Conservation (phyloP, 1,139 yeast species). For the Kodamaea ohmeri region DNA sequence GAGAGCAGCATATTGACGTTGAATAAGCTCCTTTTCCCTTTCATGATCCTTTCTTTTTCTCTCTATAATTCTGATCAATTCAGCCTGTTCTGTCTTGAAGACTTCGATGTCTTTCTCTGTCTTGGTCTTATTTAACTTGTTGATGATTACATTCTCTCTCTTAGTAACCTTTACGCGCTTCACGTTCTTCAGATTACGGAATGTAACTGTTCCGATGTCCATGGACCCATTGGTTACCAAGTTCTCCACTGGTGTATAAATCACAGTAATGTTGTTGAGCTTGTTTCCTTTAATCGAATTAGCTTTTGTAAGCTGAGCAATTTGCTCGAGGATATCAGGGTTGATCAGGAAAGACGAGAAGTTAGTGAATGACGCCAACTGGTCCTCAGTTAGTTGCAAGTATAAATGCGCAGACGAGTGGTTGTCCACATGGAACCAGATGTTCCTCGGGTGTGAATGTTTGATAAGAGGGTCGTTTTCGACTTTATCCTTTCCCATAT, state of each 20-base stretch:
- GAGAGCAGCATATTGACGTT: slow-evolving; percentile 24
- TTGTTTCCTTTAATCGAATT: slow-evolving; percentile 80
- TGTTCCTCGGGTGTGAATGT: slow-evolving; percentile 64
- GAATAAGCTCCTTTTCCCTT: slow-evolving; percentile 25
- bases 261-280: slow-evolving; percentile 62
- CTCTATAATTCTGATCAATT: slow-evolving; percentile 32
- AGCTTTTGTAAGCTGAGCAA: slow-evolving; percentile 78
- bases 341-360: slow-evolving; percentile 47
- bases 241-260: slow-evolving; percentile 77
- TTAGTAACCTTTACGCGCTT: slow-evolving; percentile 54
- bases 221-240: slow-evolving; percentile 67
- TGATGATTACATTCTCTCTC: slow-evolving; percentile 62
- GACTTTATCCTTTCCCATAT: slow-evolving; percentile 74
- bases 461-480: slow-evolving; percentile 76
- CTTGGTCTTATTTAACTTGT: slow-evolving; percentile 65
- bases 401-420: slow-evolving; percentile 83
- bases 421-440: slow-evolving; percentile 86
- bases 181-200: slow-evolving; percentile 54
- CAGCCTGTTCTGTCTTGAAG: slow-evolving; percentile 47
- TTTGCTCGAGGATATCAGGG: slow-evolving; percentile 50
- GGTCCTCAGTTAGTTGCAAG: slow-evolving; percentile 51
- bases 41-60: slow-evolving; percentile 35
- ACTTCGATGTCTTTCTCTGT: slow-evolving; percentile 46
- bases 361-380: slow-evolving; percentile 22
- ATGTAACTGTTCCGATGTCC: slow-evolving; percentile 85